Evolutionary conservation across 108 stramenopile genomes (phyloP), one percentile per base, ranked within the genome.

Genomic region (Cyclotella atomus): DNA sequence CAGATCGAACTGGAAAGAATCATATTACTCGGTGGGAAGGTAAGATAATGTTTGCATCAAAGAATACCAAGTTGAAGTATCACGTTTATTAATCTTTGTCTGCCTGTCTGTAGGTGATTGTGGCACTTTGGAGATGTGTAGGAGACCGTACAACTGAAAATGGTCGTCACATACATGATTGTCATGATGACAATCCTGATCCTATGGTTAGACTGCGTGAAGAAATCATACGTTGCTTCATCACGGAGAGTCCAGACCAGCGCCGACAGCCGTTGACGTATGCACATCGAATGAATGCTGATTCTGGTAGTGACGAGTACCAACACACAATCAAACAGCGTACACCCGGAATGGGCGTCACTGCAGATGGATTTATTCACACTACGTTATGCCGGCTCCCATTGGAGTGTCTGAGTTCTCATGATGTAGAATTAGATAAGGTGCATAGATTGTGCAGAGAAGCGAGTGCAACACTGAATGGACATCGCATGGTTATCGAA

Each of bases 351-450:
- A 30, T 88, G 65, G 75, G 69, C 3, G 34, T 24, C 3, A 34
- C 66, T 44, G 77, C 79, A 17, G 87, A 88, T 67, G 87, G 87
- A 2, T 88, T 88, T 66, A 88, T 88, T 44, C 87, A 88, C 56
- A 88, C 87, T 16, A 85, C 87, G 0, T 68, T 88, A 20, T 81
- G 79, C 30, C 82, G 84, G 16, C 45, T 88, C 14, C 87, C 87
- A 0, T 47, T 88, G 59, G 83, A 85, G 24, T 88, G 87, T 65
- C 65, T 85, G 14, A 71, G 69, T 30, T 65, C 71, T 30, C 38
- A 71, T 9, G 87, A 88, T 70, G 59, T 88, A 10, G 84, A 85
- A 24, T 50, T 88, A 12, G 84, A 77, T 23, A 49, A 80, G 27
- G 61, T 88, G 24, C 87, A 88, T 64, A 78, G 84, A 0, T 69